A percentile compares a stretch with the other conserved stretches of the same genome.
phyloP scores from a whole-genome alignment of 208 protist species.

The Leishmania martiniquensis region DNA sequence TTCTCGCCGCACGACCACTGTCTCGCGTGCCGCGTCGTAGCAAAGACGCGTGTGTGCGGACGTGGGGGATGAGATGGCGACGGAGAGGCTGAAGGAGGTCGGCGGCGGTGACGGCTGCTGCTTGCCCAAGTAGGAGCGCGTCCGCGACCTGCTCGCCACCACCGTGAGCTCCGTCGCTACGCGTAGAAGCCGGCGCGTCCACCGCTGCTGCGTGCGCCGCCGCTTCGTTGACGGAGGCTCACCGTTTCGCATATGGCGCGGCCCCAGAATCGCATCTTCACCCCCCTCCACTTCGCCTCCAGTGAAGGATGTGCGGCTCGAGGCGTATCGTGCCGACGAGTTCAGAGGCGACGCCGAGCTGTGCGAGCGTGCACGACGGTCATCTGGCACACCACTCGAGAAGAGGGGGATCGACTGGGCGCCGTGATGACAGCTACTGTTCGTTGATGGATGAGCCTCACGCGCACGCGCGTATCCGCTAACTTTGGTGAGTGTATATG shows the following conservation, averaged over 20 bases:
- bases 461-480: neutral
- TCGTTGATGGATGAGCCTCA: neutral
- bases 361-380: neutral
- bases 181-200: constrained; percentile 14
- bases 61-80: constrained; percentile 10
- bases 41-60: constrained; percentile 20
- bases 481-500: neutral
- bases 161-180: neutral
- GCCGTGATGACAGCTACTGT: neutral
- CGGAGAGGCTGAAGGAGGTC: constrained; percentile 21
- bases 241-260: neutral
- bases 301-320: neutral
- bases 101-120: constrained; percentile 5
- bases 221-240: neutral
- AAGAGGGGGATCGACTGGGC: neutral
- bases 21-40: constrained; percentile 9
- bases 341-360: neutral
- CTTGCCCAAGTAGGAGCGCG: too few species aligned
- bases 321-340: neutral
- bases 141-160: neutral
- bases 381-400: neutral
- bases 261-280: neutral
- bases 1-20: neutral
- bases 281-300: neutral
- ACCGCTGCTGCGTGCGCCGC: neutral